Evolutionary conservation across 164 flowering plant genomes (phyloP).

Genomic region (Sedum album): DNA sequence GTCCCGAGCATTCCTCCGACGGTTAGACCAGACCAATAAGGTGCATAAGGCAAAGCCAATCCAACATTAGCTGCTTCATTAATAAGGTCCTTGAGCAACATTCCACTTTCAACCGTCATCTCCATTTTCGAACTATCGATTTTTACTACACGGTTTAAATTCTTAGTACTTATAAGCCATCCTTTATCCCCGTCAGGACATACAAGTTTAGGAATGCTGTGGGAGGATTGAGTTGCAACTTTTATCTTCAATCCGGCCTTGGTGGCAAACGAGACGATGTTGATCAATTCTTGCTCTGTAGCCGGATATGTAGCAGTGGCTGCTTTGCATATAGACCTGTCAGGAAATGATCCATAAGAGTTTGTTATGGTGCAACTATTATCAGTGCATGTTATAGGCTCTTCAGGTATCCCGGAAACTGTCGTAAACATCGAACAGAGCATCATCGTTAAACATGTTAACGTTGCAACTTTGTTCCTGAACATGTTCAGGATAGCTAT

Average conservation of each 20-base stretch:
- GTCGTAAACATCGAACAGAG: background rate
- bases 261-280: conserved; percentile 42
- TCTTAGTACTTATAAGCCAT: conserved; percentile 50
- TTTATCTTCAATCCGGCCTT: conserved; percentile 36
- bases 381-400: conserved; percentile 49
- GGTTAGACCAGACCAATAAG: conserved; percentile 83
- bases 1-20: conserved; percentile 59
- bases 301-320: conserved; percentile 40
- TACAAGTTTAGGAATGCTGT: conserved; percentile 58
- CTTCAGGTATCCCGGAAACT: conserved; percentile 6
- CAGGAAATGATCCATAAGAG: conserved; percentile 62
- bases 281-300: conserved; percentile 46
- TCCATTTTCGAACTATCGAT: conserved; percentile 25
- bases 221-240: conserved; percentile 45
- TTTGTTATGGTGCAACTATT: conserved; percentile 60
- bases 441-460: background rate
- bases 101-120: conserved; percentile 54
- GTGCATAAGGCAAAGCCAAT: conserved; percentile 54
- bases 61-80: conserved; percentile 42
- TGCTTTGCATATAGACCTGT: conserved; percentile 41
- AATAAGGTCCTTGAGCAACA: conserved; percentile 46
- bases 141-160: conserved; percentile 26
- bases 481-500: background rate
- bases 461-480: background rate
- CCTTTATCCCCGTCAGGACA: conserved; percentile 54